phyloP scores from a whole-genome alignment of 768 basidiomycete species.

The Dacryopinax primogenitus region DNA sequence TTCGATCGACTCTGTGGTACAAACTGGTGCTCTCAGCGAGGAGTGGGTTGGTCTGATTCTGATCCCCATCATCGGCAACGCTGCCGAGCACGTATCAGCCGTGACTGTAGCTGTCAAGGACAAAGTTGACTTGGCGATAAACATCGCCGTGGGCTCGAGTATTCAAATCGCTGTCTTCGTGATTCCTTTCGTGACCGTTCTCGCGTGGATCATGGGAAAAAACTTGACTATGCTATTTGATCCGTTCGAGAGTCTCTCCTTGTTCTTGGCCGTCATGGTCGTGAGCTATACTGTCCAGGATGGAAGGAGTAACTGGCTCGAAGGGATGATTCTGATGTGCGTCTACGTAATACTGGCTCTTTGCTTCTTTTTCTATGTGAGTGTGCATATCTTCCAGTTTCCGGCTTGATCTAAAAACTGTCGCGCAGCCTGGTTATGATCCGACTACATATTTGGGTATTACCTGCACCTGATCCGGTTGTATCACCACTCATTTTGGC shows the following conservation, averaged over 20 bases:
- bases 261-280: slow-evolving; percentile 37
- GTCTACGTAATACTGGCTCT: slow-evolving; percentile 25
- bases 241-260: slow-evolving; percentile 52
- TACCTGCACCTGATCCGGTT: background rate
- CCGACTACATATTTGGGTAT: background rate
- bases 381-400: background rate
- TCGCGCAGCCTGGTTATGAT: background rate
- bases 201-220: slow-evolving; percentile 74
- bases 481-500: background rate
- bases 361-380: slow-evolving; percentile 10
- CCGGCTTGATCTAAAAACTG: background rate
- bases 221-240: slow-evolving; percentile 74
- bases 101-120: slow-evolving; percentile 17
- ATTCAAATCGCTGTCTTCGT: slow-evolving; percentile 15
- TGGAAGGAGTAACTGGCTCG: slow-evolving; percentile 75
- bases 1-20: slow-evolving; percentile 65
- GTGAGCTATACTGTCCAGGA: slow-evolving; percentile 73
- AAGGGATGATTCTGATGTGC: slow-evolving; percentile 66
- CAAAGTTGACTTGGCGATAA: slow-evolving; percentile 16
- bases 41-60: slow-evolving; percentile 86
- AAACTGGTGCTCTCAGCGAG: slow-evolving; percentile 41
- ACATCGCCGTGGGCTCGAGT: slow-evolving; percentile 15
- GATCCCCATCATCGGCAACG: slow-evolving; percentile 84
- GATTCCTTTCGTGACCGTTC: slow-evolving; percentile 44
- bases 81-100: slow-evolving; percentile 33